Conservation (phyloP, 495 filamentous ascomycete species). For the Staphylotrichum tortipilum region DNA sequence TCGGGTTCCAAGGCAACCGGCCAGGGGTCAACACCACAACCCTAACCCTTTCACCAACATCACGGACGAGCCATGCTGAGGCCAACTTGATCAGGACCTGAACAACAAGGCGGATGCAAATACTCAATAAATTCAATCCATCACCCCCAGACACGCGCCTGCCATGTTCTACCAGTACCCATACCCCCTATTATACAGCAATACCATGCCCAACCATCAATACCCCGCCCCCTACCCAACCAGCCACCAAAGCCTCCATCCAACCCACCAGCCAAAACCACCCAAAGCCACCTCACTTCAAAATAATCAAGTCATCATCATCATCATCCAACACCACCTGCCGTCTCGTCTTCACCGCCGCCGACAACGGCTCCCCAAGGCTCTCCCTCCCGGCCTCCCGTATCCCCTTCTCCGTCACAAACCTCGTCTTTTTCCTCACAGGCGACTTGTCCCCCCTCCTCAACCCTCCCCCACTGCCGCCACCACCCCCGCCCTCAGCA, state of each 20-base stretch:
- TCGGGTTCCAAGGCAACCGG: no score
- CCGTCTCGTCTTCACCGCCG: constrained; percentile 8
- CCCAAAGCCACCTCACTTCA: constrained; percentile 6
- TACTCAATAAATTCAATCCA: no score
- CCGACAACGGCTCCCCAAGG: constrained; percentile 39
- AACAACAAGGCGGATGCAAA: no score
- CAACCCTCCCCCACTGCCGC: background rate
- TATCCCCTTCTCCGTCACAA: constrained; percentile 68
- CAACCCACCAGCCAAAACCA: no score
- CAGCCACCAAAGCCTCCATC: no score
- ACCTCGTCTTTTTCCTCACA: constrained; percentile 70
- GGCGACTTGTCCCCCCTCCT: constrained; percentile 29
- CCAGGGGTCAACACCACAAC: no score
- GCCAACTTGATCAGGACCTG: no score
- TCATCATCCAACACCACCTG: constrained; percentile 20
- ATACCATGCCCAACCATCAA: background rate
- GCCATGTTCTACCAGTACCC: no score
- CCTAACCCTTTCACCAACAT: no score
- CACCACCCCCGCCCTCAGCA: background rate
- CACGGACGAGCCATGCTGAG: no score
- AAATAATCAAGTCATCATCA: constrained; percentile 27
- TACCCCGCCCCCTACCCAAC: background rate
- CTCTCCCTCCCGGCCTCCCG: constrained; percentile 70
- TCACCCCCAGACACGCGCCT: no score
- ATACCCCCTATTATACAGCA: no score